A percentile compares a stretch with the other conserved stretches of the same genome.
phyloP scores from a whole-genome alignment of 176 grass and related monocot species.

The Eleusine indica region DNA sequence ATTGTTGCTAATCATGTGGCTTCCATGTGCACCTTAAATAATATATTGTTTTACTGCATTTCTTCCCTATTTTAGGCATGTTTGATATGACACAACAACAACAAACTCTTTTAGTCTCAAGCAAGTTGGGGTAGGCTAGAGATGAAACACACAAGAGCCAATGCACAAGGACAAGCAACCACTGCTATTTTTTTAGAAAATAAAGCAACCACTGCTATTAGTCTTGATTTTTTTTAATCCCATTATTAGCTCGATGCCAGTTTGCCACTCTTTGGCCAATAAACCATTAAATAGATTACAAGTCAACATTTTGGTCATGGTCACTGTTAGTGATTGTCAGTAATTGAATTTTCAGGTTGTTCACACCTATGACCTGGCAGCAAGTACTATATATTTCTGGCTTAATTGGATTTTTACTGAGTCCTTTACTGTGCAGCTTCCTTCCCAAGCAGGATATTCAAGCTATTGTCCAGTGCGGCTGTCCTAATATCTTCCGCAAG shows the following conservation, averaged over 20 bases:
- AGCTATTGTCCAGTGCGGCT: conserved; percentile 69
- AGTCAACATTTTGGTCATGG: background rate
- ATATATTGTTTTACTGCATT: background rate
- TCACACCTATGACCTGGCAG: conserved; percentile 8
- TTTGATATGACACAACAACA: background rate
- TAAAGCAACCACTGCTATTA: background rate
- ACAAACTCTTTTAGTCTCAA: no score
- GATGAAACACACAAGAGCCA: no score
- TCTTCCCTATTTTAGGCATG: background rate
- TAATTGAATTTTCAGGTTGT: conserved; percentile 2
- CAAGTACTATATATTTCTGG: conserved; percentile 14
- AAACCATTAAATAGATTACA: background rate
- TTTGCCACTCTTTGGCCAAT: background rate
- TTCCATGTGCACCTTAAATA: background rate
- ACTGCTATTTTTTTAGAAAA: background rate
- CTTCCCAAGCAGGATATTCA: conserved; percentile 75
- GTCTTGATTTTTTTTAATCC: background rate
- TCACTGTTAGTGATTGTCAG: background rate
- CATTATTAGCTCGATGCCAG: background rate
- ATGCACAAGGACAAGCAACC: no score
- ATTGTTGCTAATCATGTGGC: background rate
- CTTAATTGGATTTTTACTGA: conserved; percentile 43
- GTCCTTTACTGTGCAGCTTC: conserved; percentile 42
- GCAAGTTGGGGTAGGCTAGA: no score
- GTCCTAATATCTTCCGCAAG: conserved; percentile 78